These are phyloP conservation scores for Fabrea salina DNA, from an alignment of 169 alveolate genomes.

Conservation along the genomic window DNA sequence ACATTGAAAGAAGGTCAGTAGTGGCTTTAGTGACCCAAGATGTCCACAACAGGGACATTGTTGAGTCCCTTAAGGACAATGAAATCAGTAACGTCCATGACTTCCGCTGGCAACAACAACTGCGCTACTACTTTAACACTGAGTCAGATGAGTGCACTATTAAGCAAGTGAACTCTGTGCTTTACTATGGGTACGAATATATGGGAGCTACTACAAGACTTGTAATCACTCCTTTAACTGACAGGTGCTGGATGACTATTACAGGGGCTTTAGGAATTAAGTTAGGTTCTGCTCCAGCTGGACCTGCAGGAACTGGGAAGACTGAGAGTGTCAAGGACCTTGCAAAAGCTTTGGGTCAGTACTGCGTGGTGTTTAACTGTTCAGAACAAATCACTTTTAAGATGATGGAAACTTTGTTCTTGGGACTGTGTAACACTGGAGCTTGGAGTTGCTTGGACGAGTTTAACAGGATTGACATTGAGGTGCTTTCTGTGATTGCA, in stretches of 20 bases:
- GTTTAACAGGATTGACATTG: slow-evolving; percentile 81
- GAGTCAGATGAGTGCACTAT: slow-evolving; percentile 71
- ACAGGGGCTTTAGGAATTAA: slow-evolving; percentile 78
- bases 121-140: slow-evolving; percentile 85
- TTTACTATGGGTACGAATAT: slow-evolving; percentile 78
- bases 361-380: slow-evolving; percentile 82
- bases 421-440: slow-evolving; percentile 83
- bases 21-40: slow-evolving; percentile 90
- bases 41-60: slow-evolving; percentile 92
- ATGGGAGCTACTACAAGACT: slow-evolving; percentile 81
- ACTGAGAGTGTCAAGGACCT: slow-evolving; percentile 84
- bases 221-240: slow-evolving; percentile 86
- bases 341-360: slow-evolving; percentile 81
- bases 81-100: slow-evolving; percentile 69
- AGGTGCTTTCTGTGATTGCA: slow-evolving; percentile 90
- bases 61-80: slow-evolving; percentile 75
- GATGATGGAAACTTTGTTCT: slow-evolving; percentile 68
- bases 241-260: slow-evolving; percentile 93
- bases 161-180: slow-evolving; percentile 64
- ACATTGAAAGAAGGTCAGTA: slow-evolving; percentile 76
- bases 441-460: slow-evolving; percentile 89
- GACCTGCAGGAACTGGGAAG: slow-evolving; percentile 91
- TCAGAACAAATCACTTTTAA: slow-evolving; percentile 56
- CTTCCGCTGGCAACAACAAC: slow-evolving; percentile 92
- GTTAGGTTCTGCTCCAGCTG: slow-evolving; percentile 87